Evolutionary conservation across 2,329 filamentous ascomycete species (phyloP).

Genomic region (Gremmenia infestans): DNA sequence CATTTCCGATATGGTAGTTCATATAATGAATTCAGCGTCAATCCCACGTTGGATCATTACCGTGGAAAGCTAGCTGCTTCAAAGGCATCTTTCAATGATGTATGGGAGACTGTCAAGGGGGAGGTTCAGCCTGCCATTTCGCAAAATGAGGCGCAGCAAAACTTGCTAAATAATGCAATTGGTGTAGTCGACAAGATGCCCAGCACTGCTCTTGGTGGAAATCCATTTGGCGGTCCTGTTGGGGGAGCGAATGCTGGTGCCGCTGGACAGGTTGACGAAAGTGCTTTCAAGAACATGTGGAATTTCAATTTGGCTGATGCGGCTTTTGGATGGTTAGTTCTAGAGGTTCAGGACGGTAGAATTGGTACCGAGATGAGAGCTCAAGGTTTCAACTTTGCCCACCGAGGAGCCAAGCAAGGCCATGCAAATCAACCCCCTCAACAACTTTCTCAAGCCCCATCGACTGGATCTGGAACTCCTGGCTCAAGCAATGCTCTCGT

Average conservation of each 20-base stretch:
- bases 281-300: conserved; percentile 99
- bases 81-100: conserved; percentile 97
- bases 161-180: conserved; percentile 82
- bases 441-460: conserved; percentile 32
- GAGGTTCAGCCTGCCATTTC: conserved; percentile 94
- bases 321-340: conserved; percentile 90
- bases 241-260: conserved; percentile 59
- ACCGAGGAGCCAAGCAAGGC: conserved; percentile 78
- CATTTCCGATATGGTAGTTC: conserved; percentile 99
- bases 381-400: conserved; percentile 98
- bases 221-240: conserved; percentile 87
- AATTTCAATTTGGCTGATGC: conserved; percentile 98
- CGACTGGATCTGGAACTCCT: conserved; percentile 33
- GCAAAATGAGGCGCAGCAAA: conserved; percentile 91
- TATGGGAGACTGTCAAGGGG: conserved; percentile 96
- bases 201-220: conserved; percentile 86
- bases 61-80: conserved; percentile 96
- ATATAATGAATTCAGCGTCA: conserved; percentile 99
- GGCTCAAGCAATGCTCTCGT: conserved; percentile 31
- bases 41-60: conserved; percentile 96
- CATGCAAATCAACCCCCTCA: conserved; percentile 26
- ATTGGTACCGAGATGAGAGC: conserved; percentile 99
- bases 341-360: conserved; percentile 91
- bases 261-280: conserved; percentile 91
- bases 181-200: conserved; percentile 99